Conservation (phyloP, 2,329 filamentous ascomycete species). For the Tolypocladium album region DNA sequence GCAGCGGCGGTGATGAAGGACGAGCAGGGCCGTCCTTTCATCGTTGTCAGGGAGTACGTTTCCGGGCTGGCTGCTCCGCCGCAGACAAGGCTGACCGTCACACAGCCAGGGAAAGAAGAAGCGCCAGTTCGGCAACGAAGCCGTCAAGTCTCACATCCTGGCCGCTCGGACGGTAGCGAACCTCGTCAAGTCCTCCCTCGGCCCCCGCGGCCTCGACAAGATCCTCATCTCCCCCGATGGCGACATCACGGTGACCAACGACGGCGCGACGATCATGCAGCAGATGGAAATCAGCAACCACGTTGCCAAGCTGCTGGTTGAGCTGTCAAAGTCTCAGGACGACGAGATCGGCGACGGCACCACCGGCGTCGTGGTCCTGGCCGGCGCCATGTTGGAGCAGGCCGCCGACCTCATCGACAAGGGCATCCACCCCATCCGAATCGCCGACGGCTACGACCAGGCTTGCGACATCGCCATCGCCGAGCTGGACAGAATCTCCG, state of each 20-base stretch:
- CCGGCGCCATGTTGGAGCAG: constrained; percentile 89
- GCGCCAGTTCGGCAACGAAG: constrained; percentile 91
- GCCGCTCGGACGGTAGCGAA: constrained; percentile 92
- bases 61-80: neutral
- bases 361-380: constrained; percentile 92
- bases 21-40: constrained; percentile 94
- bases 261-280: constrained; percentile 91
- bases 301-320: constrained; percentile 91
- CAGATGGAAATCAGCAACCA: constrained; percentile 99
- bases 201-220: constrained; percentile 93
- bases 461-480: constrained; percentile 94
- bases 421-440: constrained; percentile 97
- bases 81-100: constrained; percentile 9
- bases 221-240: constrained; percentile 97
- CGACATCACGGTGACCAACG: constrained; percentile 98
- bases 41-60: constrained; percentile 91
- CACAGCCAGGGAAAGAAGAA: constrained; percentile 91
- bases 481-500: constrained; percentile 87
- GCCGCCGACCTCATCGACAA: constrained; percentile 98
- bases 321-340: constrained; percentile 96
- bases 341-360: constrained; percentile 98
- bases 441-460: constrained; percentile 95
- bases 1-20: constrained; percentile 77
- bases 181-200: constrained; percentile 94
- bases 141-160: constrained; percentile 96